These are phyloP conservation scores for Penicillium taxi DNA, from an alignment of 495 filamentous ascomycete species.

Conservation along the genomic window DNA sequence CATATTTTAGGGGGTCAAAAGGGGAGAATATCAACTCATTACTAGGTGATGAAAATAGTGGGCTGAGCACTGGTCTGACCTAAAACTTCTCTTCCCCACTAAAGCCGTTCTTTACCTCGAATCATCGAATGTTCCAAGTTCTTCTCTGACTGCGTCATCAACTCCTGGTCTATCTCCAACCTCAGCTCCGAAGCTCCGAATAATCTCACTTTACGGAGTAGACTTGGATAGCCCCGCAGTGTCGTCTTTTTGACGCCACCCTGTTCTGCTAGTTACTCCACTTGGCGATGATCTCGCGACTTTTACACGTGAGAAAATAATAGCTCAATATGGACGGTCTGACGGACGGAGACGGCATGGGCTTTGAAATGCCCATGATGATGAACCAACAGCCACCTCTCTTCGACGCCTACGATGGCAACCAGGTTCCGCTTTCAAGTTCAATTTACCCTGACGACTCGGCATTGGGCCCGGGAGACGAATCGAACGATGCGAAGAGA, in stretches of 20 bases:
- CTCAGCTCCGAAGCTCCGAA: slow-evolving; percentile 10
- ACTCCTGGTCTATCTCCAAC: slow-evolving; percentile 4
- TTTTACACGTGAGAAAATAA: slow-evolving; percentile 12
- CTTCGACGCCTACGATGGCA: slow-evolving; percentile 59
- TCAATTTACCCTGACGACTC: slow-evolving; percentile 54
- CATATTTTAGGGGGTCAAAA: no score
- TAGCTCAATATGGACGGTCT: slow-evolving; percentile 40
- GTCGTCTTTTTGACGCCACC: slow-evolving; percentile 12
- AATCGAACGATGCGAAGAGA: slow-evolving; percentile 80
- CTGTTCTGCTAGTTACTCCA: slow-evolving; percentile 13
- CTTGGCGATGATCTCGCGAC: slow-evolving; percentile 17
- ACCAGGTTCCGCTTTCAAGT: slow-evolving; percentile 50
- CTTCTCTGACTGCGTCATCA: slow-evolving; percentile 16
- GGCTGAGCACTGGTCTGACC: background rate
- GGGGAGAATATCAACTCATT: no score
- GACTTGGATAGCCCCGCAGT: slow-evolving; percentile 15
- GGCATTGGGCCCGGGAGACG: slow-evolving; percentile 45
- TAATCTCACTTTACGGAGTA: background rate
- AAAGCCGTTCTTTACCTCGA: no score
- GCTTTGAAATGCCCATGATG: slow-evolving; percentile 37
- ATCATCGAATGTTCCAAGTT: no score
- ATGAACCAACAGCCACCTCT: slow-evolving; percentile 62
- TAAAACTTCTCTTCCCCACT: no score
- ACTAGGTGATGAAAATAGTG: no score
- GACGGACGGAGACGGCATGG: slow-evolving; percentile 36